These are phyloP conservation scores for Pestalotiopsis sp. DNA, from an alignment of 2,329 filamentous ascomycete genomes.

Conservation along the genomic window DNA sequence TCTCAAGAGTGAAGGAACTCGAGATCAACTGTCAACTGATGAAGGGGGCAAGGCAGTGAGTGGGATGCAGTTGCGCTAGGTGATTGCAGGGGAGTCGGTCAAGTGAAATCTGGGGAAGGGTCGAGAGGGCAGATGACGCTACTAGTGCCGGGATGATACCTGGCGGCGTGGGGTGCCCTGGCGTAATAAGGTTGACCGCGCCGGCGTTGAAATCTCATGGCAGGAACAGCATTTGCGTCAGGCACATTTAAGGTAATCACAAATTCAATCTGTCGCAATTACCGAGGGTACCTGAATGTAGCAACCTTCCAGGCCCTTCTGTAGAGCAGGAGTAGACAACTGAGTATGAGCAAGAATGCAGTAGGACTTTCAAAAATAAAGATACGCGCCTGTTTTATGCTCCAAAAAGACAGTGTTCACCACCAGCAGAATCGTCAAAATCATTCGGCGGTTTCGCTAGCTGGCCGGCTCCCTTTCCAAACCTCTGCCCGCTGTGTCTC, in stretches of 20 bases:
- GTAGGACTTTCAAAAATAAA: not conserved
- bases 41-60: not conserved
- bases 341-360: not conserved
- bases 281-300: not conserved
- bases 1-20: not conserved
- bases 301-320: not conserved
- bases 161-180: not conserved
- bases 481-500: constrained; percentile 32
- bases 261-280: too few species aligned
- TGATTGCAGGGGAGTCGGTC: not conserved
- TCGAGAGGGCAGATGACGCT: not conserved
- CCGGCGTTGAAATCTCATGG: too few species aligned
- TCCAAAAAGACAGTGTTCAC: not conserved
- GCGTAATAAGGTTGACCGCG: too few species aligned
- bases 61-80: too few species aligned
- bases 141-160: not conserved
- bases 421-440: not conserved
- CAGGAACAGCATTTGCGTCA: too few species aligned
- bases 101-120: not conserved
- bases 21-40: not conserved
- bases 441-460: constrained; percentile 21
- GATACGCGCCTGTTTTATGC: constrained; percentile 2
- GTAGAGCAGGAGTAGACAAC: too few species aligned
- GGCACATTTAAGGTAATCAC: too few species aligned
- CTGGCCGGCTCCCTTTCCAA: constrained; percentile 35